phyloP scores from a whole-genome alignment of 2,329 filamentous ascomycete species.

The Neonectria coccinea region DNA sequence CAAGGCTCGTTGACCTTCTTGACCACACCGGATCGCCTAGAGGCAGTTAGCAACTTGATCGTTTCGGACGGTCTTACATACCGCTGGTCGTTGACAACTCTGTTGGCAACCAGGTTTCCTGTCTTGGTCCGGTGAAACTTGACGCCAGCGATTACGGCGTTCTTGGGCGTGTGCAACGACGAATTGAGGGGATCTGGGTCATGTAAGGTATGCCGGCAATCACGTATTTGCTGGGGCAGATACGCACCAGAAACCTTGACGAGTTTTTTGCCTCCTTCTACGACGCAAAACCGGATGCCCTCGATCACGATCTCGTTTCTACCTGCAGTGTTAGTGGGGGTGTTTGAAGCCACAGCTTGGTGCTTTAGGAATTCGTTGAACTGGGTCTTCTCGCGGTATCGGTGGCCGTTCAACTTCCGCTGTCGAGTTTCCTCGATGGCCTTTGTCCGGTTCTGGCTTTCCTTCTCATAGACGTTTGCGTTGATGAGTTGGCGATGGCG shows the following conservation, averaged over 20 bases:
- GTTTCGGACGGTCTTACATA: constrained; percentile 59
- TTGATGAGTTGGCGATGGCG: constrained; percentile 88
- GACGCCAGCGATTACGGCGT: constrained; percentile 78
- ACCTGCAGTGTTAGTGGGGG: constrained; percentile 46
- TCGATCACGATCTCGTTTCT: constrained; percentile 75
- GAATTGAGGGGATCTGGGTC: constrained; percentile 68
- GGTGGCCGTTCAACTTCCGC: constrained; percentile 65
- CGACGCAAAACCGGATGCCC: constrained; percentile 79
- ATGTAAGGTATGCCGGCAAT: constrained; percentile 43
- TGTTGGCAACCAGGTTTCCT: constrained; percentile 85
- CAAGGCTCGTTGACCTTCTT: constrained; percentile 81
- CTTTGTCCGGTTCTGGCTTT: constrained; percentile 73
- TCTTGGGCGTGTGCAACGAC: constrained; percentile 79
- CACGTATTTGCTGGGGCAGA: not conserved
- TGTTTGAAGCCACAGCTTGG: constrained; percentile 38
- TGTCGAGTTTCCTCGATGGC: constrained; percentile 78
- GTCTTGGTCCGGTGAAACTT: constrained; percentile 87
- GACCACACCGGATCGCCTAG: constrained; percentile 63
- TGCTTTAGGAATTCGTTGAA: constrained; percentile 55
- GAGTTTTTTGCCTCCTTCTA: constrained; percentile 85
- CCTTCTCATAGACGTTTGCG: constrained; percentile 80
- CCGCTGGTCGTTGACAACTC: constrained; percentile 80
- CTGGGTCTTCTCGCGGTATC: constrained; percentile 70
- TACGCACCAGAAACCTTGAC: constrained; percentile 75
- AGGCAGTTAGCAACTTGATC: constrained; percentile 53